These are phyloP conservation scores for Paxillus rubicundulus DNA, from an alignment of 768 basidiomycete species.

Conservation along the genomic window DNA sequence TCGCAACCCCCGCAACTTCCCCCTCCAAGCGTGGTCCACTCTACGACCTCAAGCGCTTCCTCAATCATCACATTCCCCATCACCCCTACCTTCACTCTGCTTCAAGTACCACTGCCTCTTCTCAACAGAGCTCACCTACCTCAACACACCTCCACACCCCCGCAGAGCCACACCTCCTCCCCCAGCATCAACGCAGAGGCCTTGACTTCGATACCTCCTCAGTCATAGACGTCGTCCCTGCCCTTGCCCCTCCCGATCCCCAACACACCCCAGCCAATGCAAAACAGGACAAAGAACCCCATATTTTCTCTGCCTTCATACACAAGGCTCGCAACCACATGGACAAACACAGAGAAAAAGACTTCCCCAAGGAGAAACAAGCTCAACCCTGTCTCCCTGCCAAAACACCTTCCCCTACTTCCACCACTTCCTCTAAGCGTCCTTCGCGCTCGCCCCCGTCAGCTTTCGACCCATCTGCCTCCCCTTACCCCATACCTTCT, in stretches of 20 bases:
- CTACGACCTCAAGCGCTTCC: slow-evolving; percentile 91
- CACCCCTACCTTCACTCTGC: slow-evolving; percentile 27
- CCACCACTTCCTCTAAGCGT: slow-evolving; percentile 24
- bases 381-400: slow-evolving; percentile 1
- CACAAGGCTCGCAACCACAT: slow-evolving; percentile 34
- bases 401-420: slow-evolving; percentile 36
- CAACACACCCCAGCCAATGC: neutral
- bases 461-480: slow-evolving; percentile 21
- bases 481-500: slow-evolving; percentile 48
- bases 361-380: neutral
- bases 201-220: slow-evolving; percentile 36
- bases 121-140: slow-evolving; percentile 25
- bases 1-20: slow-evolving; percentile 6
- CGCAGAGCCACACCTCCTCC: slow-evolving; percentile 31
- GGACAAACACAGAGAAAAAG: slow-evolving; percentile 21
- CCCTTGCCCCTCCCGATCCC: slow-evolving; percentile 17
- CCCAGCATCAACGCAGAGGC: slow-evolving; percentile 36
- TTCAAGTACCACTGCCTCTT: slow-evolving; percentile 24
- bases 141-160: slow-evolving; percentile 26
- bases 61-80: slow-evolving; percentile 84
- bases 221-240: slow-evolving; percentile 32
- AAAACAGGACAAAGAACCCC: slow-evolving; percentile 25
- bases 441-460: slow-evolving; percentile 27
- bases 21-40: slow-evolving; percentile 61
- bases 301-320: slow-evolving; percentile 33